These are phyloP conservation scores for Xylaria venustula DNA, from an alignment of 495 filamentous ascomycete genomes.

Conservation along the genomic window DNA sequence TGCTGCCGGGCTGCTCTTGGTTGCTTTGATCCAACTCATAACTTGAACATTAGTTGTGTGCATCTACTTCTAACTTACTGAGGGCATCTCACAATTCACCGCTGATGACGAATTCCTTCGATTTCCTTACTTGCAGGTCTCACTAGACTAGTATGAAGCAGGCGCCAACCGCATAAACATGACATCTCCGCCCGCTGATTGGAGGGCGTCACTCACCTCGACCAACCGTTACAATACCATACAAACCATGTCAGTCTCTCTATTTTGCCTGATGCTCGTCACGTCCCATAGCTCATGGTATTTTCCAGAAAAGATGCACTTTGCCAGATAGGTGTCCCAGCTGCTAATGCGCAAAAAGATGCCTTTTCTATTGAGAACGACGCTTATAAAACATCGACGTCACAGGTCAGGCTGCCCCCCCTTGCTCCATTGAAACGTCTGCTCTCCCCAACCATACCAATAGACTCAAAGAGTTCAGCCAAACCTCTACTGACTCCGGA, in stretches of 20 bases:
- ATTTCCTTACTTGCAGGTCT: too few relatives aligned
- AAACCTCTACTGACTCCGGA: constrained; percentile 12
- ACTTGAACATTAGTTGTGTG: too few relatives aligned
- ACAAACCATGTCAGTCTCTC: constrained; percentile 44
- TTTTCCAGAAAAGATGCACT: constrained; percentile 21
- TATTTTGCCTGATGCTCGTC: neutral
- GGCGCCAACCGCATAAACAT: constrained; percentile 16
- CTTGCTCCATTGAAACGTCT: too few relatives aligned
- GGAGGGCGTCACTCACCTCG: constrained; percentile 42
- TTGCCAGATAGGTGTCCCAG: constrained; percentile 14
- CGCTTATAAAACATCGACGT: constrained; percentile 41
- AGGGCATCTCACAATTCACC: too few relatives aligned
- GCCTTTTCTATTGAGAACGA: constrained; percentile 42
- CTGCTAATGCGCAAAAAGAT: constrained; percentile 16
- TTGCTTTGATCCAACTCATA: too few relatives aligned
- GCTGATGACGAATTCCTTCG: too few relatives aligned
- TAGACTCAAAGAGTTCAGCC: too few relatives aligned
- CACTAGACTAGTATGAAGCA: neutral
- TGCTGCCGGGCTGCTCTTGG: too few relatives aligned
- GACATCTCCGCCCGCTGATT: constrained; percentile 29
- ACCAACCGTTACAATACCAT: constrained; percentile 53
- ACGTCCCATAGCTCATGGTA: neutral
- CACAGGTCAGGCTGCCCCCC: constrained; percentile 28
- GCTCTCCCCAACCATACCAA: too few relatives aligned
- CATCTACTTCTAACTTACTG: too few relatives aligned